Evolutionary conservation across 2,329 filamentous ascomycete species (phyloP).

Genomic region (Myriosclerotinia scirpicola): DNA sequence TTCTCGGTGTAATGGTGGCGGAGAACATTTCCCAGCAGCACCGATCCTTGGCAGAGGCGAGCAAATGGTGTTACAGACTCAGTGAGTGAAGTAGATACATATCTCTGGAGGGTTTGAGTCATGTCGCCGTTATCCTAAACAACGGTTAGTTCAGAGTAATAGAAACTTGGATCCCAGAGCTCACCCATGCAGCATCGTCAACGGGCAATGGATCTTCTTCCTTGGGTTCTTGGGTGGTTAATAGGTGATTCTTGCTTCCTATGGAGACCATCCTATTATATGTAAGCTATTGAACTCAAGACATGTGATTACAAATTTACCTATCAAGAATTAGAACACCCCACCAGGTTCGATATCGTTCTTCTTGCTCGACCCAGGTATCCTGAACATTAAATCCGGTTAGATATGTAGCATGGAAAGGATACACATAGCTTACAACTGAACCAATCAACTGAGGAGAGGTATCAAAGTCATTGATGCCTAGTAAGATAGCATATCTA

Average conservation of each 20-base stretch:
- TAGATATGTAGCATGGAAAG: background rate
- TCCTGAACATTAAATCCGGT: slow-evolving; percentile 33
- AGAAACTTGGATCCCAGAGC: slow-evolving; percentile 10
- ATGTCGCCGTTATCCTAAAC: slow-evolving; percentile 44
- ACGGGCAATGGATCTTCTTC: slow-evolving; percentile 33
- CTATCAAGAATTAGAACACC: slow-evolving; percentile 49
- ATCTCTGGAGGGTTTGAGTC: slow-evolving; percentile 34
- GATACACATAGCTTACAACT: slow-evolving; percentile 36
- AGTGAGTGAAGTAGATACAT: slow-evolving; percentile 44
- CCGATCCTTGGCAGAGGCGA: slow-evolving; percentile 47
- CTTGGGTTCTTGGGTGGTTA: slow-evolving; percentile 38
- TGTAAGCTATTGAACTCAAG: slow-evolving; percentile 22
- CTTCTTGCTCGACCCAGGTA: slow-evolving; percentile 51
- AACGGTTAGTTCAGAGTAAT: slow-evolving; percentile 17
- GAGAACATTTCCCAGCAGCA: slow-evolving; percentile 43
- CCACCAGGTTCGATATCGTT: slow-evolving; percentile 51
- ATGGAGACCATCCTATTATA: slow-evolving; percentile 36
- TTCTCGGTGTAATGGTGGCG: slow-evolving; percentile 37
- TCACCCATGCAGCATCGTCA: slow-evolving; percentile 46
- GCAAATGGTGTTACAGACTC: slow-evolving; percentile 52
- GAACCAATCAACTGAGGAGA: slow-evolving; percentile 44
- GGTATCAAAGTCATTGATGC: slow-evolving; percentile 43
- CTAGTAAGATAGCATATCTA: slow-evolving; percentile 49
- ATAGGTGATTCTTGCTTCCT: slow-evolving; percentile 36
- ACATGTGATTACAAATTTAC: slow-evolving; percentile 26